Conservation (phyloP, 306 rosid species). For the Senna siamea region DNA sequence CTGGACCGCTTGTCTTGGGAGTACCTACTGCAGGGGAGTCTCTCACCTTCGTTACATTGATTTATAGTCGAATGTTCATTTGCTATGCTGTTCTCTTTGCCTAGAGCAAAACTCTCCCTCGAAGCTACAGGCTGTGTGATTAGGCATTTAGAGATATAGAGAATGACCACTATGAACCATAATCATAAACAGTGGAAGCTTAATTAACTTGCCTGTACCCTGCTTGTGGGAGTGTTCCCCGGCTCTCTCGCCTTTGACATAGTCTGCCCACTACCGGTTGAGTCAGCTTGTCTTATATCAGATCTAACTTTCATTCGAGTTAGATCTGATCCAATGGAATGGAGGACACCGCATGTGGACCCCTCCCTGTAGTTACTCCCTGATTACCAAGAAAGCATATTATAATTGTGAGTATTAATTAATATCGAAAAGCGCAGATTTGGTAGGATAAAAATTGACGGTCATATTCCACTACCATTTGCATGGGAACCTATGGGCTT, state of each 20-base stretch:
- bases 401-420: conserved; percentile 2
- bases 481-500: conserved; percentile 30
- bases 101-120: conserved; percentile 78
- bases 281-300: conserved; percentile 47
- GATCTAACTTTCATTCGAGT: conserved; percentile 87
- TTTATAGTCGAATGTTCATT: conserved; percentile 50
- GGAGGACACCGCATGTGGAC: conserved; percentile 88
- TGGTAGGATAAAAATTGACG: conserved; percentile 4
- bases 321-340: conserved; percentile 87
- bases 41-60: conserved; percentile 58
- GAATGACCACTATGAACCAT: neutral
- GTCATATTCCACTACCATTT: conserved; percentile 49
- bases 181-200: conserved; percentile 16
- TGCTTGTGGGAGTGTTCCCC: conserved; percentile 81
- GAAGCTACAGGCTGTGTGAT: conserved; percentile 75
- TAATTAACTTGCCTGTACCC: conserved; percentile 55
- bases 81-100: conserved; percentile 54
- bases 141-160: neutral
- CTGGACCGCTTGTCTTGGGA: conserved; percentile 78
- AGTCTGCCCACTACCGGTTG: conserved; percentile 58
- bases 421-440: neutral
- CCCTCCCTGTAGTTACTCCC: conserved; percentile 58
- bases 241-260: conserved; percentile 52
- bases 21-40: conserved; percentile 51
- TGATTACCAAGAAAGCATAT: conserved; percentile 42